Percentiles rank a stretch among this genome's conserved stretches.
phyloP scores from a whole-genome alignment of 2,329 filamentous ascomycete species.

The Cytospora schulzeri region DNA sequence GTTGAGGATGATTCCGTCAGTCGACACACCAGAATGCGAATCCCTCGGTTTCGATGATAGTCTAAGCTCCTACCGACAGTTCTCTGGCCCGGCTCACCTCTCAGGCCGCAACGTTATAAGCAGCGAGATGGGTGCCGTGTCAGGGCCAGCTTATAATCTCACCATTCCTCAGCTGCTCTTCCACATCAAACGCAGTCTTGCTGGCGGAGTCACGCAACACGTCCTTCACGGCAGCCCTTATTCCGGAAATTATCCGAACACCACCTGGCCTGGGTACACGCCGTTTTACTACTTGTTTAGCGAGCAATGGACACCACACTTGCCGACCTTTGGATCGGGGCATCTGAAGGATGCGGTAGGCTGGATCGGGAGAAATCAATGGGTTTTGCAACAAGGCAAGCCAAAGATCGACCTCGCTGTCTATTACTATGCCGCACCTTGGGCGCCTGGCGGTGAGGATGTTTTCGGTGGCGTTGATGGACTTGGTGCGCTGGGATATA shows the following conservation, averaged over 20 bases:
- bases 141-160: constrained; percentile 32
- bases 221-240: constrained; percentile 49
- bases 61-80: constrained; percentile 46
- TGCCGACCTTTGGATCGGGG: constrained; percentile 46
- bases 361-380: constrained; percentile 42
- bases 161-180: constrained; percentile 36
- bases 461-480: constrained; percentile 7
- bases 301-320: constrained; percentile 42
- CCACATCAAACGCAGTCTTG: constrained; percentile 42
- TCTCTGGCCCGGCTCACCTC: constrained; percentile 42
- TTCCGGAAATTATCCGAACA: constrained; percentile 44
- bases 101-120: constrained; percentile 43
- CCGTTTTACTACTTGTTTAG: constrained; percentile 46
- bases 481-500: constrained; percentile 36
- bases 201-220: constrained; percentile 45
- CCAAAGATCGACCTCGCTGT: constrained; percentile 46
- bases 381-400: constrained; percentile 41
- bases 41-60: constrained; percentile 39
- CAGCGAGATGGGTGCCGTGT: constrained; percentile 40
- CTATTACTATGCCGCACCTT: constrained; percentile 31
- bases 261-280: constrained; percentile 52
- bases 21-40: constrained; percentile 46
- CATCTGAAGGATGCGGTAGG: constrained; percentile 37
- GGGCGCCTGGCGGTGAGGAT: constrained; percentile 31
- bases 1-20: constrained; percentile 39